Evolutionary conservation across 345 rosid genomes (phyloP), one percentile per base, ranked within the genome.

Genomic region (Rhodamnia rubescens): DNA sequence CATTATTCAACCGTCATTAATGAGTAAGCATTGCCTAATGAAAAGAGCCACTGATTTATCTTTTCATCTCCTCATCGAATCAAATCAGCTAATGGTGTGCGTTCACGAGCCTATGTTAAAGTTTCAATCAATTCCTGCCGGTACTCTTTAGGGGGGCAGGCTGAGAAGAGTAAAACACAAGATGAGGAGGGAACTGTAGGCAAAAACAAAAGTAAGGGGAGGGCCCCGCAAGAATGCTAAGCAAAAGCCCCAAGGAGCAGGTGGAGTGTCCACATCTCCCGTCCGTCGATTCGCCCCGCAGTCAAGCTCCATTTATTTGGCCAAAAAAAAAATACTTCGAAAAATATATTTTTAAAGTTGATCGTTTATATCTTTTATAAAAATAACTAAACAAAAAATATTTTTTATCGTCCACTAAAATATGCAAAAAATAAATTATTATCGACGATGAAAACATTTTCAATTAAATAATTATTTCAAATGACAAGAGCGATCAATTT

Each of bases 251-350:
- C 26, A 20, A 0, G 47, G 80, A 69, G 24, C 40, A 21, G 80
- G 80, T 69, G 47, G 80, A 36, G 26, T 9, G 80, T 69, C 80
- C 80, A 18, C 80, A 69, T 69, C 80, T 1, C 1, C 47, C 4
- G 47, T 8, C 80, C 80, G 4, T 69, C 80, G 47, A 36, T 36
- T 36, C 14, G 24, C 47, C 80, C 78, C 4, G 80, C 80, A 69
- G 8, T 69, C 16, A 8, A 8, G 11, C 50, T 47, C 11, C 11
- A 2, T 47, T 47, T 47, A 44, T 44, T 7, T 44, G 1, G 9
- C 2, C 2, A 1, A 9, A 47, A 9, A 9, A 47, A 0, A 2
- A 10, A 49, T 3, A 3, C 9, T 49, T 49, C 11, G 3, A 9
- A 49, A 49, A 9, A 49, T 49, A 49, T 49, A 1, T 49, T 9